These are phyloP conservation scores for Trichophyton equinum DNA, from an alignment of 2,329 filamentous ascomycete species.

Conservation along the genomic window DNA sequence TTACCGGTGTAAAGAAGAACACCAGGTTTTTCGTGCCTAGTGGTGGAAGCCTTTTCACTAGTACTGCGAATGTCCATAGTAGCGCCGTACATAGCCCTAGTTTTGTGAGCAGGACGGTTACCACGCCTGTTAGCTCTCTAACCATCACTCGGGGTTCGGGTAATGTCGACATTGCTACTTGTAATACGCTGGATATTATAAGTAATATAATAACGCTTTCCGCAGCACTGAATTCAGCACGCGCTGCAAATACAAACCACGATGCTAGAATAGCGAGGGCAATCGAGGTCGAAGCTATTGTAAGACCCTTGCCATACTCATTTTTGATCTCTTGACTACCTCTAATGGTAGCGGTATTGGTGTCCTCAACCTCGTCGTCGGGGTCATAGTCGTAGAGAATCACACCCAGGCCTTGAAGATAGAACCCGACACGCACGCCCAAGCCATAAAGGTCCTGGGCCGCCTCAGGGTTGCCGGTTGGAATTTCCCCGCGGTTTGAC, in stretches of 20 bases:
- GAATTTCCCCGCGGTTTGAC: neutral
- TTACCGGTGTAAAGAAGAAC: slow-evolving; percentile 2
- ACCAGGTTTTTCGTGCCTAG: neutral
- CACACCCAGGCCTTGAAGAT: too few relatives aligned
- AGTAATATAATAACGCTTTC: neutral
- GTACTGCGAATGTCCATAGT: neutral
- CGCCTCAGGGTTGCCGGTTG: neutral
- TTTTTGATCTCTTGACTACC: neutral
- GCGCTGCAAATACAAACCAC: neutral
- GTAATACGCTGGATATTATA: neutral
- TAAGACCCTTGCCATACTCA: neutral
- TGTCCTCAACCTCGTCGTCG: neutral
- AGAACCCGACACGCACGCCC: slow-evolving; percentile 2
- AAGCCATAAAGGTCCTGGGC: neutral
- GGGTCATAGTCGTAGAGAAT: neutral
- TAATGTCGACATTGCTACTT: too few relatives aligned
- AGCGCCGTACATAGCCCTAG: neutral
- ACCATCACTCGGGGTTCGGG: too few relatives aligned
- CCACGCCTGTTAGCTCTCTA: neutral
- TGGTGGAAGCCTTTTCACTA: neutral
- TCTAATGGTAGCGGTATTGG: neutral
- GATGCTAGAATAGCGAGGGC: neutral
- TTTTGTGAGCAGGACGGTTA: neutral
- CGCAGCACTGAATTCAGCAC: neutral
- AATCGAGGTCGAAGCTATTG: neutral